Conservation (phyloP, 768 basidiomycete genomes). For the Mycena latifolia region DNA sequence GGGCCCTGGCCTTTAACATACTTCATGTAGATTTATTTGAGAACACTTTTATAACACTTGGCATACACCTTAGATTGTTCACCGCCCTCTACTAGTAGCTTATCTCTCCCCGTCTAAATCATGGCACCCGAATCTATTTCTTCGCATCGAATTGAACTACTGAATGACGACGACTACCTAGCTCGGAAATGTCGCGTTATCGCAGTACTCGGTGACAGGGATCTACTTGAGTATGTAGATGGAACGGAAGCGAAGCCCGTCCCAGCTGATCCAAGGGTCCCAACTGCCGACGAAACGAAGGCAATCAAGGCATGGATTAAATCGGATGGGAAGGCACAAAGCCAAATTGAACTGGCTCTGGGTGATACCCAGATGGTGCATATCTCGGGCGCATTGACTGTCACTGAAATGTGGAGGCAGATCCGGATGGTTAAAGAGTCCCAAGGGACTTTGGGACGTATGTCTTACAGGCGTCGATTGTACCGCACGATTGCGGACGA, state of each 20-base stretch:
- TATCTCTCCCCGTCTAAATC: slow-evolving; percentile 13
- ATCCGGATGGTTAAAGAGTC: slow-evolving; percentile 6
- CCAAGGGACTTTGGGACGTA: slow-evolving; percentile 1
- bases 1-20: too few species aligned
- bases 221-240: too few species aligned
- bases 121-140: too few species aligned
- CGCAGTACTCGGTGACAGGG: too few species aligned
- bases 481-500: too few species aligned
- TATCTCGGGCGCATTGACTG: slow-evolving; percentile 7
- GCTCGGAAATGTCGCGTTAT: slow-evolving; percentile 13
- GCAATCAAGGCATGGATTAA: too few species aligned
- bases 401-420: slow-evolving; percentile 18
- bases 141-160: slow-evolving; percentile 12
- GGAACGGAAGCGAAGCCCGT: too few species aligned
- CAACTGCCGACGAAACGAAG: too few species aligned
- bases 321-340: too few species aligned
- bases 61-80: slow-evolving; percentile 8
- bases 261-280: too few species aligned
- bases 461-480: slow-evolving; percentile 18
- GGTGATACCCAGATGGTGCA: too few species aligned
- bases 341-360: too few species aligned
- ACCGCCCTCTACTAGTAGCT: slow-evolving; percentile 10
- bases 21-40: slow-evolving; percentile 2
- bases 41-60: slow-evolving; percentile 10
- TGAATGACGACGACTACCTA: slow-evolving; percentile 9